phyloP scores from a whole-genome alignment of 306 rosid species.

The Citrullus amarus region DNA sequence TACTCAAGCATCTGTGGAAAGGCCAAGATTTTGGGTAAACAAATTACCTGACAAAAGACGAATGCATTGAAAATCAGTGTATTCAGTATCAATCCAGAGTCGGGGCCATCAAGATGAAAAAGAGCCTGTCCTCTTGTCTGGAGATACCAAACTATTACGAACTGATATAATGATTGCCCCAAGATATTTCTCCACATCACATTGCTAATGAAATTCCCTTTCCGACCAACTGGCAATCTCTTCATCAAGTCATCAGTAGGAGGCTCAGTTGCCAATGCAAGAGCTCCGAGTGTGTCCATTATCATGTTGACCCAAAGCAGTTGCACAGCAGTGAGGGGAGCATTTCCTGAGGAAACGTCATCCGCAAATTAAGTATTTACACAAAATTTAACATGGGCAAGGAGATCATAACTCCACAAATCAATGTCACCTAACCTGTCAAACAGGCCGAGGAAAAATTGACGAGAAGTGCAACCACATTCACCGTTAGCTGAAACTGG shows the following conservation, averaged over 20 bases:
- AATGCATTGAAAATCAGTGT: conserved; percentile 92
- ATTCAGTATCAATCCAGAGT: conserved; percentile 61
- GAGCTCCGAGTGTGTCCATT: conserved; percentile 99
- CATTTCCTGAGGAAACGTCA: conserved; percentile 41
- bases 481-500: conserved; percentile 95
- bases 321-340: conserved; percentile 99
- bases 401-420: conserved; percentile 11
- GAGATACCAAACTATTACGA: conserved; percentile 72
- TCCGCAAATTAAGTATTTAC: background rate
- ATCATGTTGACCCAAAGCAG: conserved; percentile 99
- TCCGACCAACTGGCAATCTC: conserved; percentile 88
- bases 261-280: conserved; percentile 94
- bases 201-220: conserved; percentile 86
- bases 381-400: background rate
- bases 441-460: conserved; percentile 94
- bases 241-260: conserved; percentile 83
- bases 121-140: conserved; percentile 73
- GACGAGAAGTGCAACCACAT: conserved; percentile 89
- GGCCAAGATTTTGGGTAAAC: conserved; percentile 9
- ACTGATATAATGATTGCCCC: conserved; percentile 85
- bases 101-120: conserved; percentile 59
- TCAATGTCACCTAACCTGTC: conserved; percentile 42
- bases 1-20: background rate
- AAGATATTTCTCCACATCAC: conserved; percentile 98
- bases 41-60: conserved; percentile 89